Evolutionary conservation across 2,329 filamentous ascomycete species (phyloP), one percentile per base, ranked within the genome.

Genomic region (Aspergillus sp.): DNA sequence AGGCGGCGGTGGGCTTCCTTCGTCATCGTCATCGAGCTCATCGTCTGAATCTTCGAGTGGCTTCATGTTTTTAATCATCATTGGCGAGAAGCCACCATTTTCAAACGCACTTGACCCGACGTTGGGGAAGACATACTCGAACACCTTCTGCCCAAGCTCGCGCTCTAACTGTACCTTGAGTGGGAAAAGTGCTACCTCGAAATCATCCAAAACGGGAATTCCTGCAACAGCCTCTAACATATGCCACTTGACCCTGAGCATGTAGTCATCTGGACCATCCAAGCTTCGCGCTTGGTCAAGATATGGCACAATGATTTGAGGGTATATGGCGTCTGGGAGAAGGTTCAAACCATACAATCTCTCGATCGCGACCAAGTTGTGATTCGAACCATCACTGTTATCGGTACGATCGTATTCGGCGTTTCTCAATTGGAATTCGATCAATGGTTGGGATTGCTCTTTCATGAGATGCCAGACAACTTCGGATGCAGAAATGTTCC

Each of bases 141-240:
- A 95, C 2, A 98, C 74, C 54, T 86, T 89, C 70, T 94, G 91
- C 36, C 90, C 91, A 39, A 95, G 84, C 56, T 97, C 90, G 31
- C 84, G 85, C 67, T 98, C 93, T 31, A 98, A 75, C 63, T 98
- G 93, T 19, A 98, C 83, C 66, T 90, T 94, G 63, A 98, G 79
- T 0, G 93, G 94, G 64, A 94, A 90, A 13, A 98, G 72, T 43
- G 90, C 89, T 43, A 98, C 88, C 65, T 97, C 90, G 59, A 98
- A 98, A 58, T 94, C 87, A 56, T 97, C 91, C 75, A 98, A 88
- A 29, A 98, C 90, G 0, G 91, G 89, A 49, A 98, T 98, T 39
- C 93, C 93, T 32, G 91, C 93, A 64, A 98, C 96, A 6, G 93
- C 90, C 69, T 98, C 93, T 5, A 98, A 77, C 89, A 96, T 96